These are phyloP conservation scores for Barnettozyma populi DNA, from an alignment of 805 yeast genomes.

Conservation along the genomic window DNA sequence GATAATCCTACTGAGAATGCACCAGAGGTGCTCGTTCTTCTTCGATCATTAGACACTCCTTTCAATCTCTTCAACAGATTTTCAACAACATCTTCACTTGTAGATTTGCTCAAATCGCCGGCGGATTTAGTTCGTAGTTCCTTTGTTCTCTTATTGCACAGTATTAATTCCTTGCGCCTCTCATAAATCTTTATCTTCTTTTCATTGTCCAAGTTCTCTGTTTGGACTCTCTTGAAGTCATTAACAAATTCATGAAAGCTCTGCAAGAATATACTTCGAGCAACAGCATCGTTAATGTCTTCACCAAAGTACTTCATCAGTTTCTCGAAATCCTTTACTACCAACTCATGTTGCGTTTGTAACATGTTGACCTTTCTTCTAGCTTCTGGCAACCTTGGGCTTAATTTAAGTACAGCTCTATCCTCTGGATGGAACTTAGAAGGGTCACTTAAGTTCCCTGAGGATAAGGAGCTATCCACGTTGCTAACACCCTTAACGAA, in stretches of 20 bases:
- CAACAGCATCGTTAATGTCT: constrained; percentile 45
- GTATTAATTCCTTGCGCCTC: constrained; percentile 53
- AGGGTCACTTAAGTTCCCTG: constrained; percentile 61
- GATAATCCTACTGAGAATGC: not conserved
- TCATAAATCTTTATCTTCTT: constrained; percentile 63
- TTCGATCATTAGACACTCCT: constrained; percentile 42
- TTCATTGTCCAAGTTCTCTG: constrained; percentile 60
- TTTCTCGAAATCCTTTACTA: constrained; percentile 48
- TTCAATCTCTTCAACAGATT: constrained; percentile 78
- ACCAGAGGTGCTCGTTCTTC: constrained; percentile 19
- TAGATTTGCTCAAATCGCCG: constrained; percentile 28
- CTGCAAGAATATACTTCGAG: constrained; percentile 55
- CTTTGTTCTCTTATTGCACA: constrained; percentile 9
- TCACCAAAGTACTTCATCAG: constrained; percentile 72
- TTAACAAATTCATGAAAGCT: constrained; percentile 55
- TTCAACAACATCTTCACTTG: constrained; percentile 64
- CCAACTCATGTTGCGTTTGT: constrained; percentile 42
- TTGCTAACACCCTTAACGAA: constrained; percentile 44
- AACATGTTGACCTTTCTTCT: constrained; percentile 46
- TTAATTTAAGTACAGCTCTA: constrained; percentile 46
- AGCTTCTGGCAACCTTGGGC: constrained; percentile 50
- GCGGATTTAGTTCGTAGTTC: constrained; percentile 19
- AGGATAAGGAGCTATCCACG: constrained; percentile 48
- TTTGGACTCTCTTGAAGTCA: constrained; percentile 59
- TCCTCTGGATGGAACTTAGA: constrained; percentile 64